Base-by-base conservation (phyloP, 2,329 filamentous ascomycete species). In the Cryphonectria carpinicola region DNA sequence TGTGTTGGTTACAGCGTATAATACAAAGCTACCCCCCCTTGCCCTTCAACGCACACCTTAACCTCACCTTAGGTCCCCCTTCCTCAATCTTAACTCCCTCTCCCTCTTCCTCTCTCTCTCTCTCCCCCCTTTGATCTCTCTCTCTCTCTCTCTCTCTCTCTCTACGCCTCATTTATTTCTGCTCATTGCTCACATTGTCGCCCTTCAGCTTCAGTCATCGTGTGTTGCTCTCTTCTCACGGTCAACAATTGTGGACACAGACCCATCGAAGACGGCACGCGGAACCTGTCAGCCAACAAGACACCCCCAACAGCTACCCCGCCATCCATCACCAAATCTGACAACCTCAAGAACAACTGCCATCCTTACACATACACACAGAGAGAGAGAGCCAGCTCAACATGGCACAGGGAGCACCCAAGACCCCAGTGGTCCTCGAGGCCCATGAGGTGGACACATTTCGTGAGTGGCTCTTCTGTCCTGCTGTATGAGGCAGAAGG, bases 371-470 rank as follows among this genome's bases (percentile, higher is more conserved):
- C 46, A 49, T 10, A 49, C 22, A n/a, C 46, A 49, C 43, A 46
- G 17, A 41, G 22, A n/a, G 25, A 4, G 28, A 73, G 72, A 41
- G 25, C 56, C 56, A 60, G 67, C 67, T 41, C 54, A 67, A 32
- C 56, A 88, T 88, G 86, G 82, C 82, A 77, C 82, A 81, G 77
- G 79, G 78, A 73, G 80, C 81, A 70, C 75, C 80, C 77, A 86
- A 84, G 80, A 78, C 76, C 75, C 87, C 86, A 64, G 90, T 92
- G 77, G 92, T 94, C 77, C 85, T 86, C 73, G 92, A 94, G 85
- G 91, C 92, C 78, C 92, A 94, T 81, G 83, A 90, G 78, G 91
- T 94, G 76, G 90, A 93, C 81, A 94, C 92, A 28, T 93, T 84
- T 78, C 88, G 89, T 91, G 82, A 86, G 88, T 68, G 28, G 13